Percentiles rank a stretch among this genome's conserved stretches.
These are phyloP conservation scores for Petrea volubilis DNA, from an alignment of 257 asterid species.

Conservation along the genomic window DNA sequence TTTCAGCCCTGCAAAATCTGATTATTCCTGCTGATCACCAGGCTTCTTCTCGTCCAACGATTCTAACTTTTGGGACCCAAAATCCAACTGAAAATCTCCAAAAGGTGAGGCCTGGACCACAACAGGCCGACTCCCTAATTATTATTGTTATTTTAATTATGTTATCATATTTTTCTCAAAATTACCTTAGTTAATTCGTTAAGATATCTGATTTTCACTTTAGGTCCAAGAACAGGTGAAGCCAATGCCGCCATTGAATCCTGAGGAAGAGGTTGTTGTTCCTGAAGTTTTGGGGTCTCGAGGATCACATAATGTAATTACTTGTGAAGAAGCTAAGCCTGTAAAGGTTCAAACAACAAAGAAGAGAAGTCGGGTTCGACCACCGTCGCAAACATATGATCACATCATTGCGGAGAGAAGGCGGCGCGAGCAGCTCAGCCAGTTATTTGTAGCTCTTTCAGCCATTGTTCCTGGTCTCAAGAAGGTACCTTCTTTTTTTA, in stretches of 20 bases:
- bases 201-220: no score
- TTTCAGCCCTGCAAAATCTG: slow-evolving; percentile 1
- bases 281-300: slow-evolving; percentile 10
- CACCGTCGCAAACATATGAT: slow-evolving; percentile 28
- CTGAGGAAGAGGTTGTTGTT: neutral
- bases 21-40: neutral
- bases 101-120: slow-evolving; percentile 7
- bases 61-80: slow-evolving; percentile 15
- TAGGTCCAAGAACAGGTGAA: neutral
- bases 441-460: slow-evolving; percentile 30
- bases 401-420: slow-evolving; percentile 30
- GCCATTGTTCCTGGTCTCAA: slow-evolving; percentile 31
- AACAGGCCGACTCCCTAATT: no score
- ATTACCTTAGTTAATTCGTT: no score
- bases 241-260: neutral
- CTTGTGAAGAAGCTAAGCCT: neutral
- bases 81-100: neutral
- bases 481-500: neutral
- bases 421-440: slow-evolving; percentile 42
- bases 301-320: neutral
- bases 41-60: slow-evolving; percentile 4
- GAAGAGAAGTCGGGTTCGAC: slow-evolving; percentile 24
- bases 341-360: neutral
- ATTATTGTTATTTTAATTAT: no score
- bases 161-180: no score